These are phyloP conservation scores for Exserohilum rostratum DNA, from an alignment of 2,329 filamentous ascomycete species.

Conservation along the genomic window DNA sequence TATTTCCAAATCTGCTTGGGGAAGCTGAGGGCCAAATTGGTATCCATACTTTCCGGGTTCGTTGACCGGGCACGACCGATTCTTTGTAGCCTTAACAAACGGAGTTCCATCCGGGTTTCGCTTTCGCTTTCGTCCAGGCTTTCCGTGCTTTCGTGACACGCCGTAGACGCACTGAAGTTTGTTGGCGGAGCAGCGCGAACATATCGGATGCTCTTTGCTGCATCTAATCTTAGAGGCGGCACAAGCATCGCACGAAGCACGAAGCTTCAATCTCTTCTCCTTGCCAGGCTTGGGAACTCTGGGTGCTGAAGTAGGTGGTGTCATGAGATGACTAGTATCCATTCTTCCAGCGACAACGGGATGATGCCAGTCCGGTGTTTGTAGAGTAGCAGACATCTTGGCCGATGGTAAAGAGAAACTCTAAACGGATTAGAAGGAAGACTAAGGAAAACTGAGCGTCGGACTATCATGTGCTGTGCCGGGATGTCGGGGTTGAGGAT, in stretches of 20 bases:
- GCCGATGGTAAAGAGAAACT: background rate
- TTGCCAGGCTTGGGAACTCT: slow-evolving; percentile 18
- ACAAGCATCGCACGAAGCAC: slow-evolving; percentile 46
- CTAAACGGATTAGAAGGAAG: slow-evolving; percentile 5
- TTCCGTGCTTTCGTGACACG: slow-evolving; percentile 45
- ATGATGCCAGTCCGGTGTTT: slow-evolving; percentile 31
- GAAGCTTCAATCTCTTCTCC: slow-evolving; percentile 39
- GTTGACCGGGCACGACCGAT: slow-evolving; percentile 38
- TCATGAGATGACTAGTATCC: slow-evolving; percentile 16
- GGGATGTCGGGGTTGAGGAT: background rate
- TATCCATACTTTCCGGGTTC: slow-evolving; percentile 38
- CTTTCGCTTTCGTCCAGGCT: slow-evolving; percentile 42
- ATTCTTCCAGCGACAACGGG: slow-evolving; percentile 18
- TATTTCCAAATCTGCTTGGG: slow-evolving; percentile 24
- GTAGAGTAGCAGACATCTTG: slow-evolving; percentile 31
- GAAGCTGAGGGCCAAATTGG: slow-evolving; percentile 28
- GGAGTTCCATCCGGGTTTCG: slow-evolving; percentile 41
- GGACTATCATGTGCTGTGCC: background rate
- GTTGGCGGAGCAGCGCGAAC: slow-evolving; percentile 39
- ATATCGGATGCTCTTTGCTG: slow-evolving; percentile 44
- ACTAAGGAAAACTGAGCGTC: slow-evolving; percentile 6
- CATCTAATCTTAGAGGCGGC: slow-evolving; percentile 48
- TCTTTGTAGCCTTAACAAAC: slow-evolving; percentile 38
- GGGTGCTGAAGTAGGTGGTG: slow-evolving; percentile 29
- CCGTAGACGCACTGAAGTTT: slow-evolving; percentile 42